Conservation (phyloP, 164 flowering plant genomes). For the Akebia trifoliata region DNA sequence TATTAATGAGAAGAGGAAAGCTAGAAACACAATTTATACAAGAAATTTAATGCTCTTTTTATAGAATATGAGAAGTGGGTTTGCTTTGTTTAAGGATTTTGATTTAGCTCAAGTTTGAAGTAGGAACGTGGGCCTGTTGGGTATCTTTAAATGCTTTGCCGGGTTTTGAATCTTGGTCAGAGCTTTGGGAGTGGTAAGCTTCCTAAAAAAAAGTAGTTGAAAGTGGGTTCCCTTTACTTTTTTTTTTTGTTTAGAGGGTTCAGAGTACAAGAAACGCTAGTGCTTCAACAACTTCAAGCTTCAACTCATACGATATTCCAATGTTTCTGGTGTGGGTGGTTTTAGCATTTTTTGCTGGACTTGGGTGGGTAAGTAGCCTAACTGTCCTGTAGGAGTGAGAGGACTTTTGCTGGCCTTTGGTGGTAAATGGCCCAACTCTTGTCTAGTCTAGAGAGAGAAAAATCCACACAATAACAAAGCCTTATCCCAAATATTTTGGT, state of each 20-base stretch:
- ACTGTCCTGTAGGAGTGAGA: background rate
- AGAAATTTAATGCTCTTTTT: background rate
- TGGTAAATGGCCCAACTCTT: background rate
- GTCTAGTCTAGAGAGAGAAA: background rate
- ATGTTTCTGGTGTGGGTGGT: background rate
- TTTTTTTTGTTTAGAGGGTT: background rate
- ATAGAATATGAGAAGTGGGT: conserved; percentile 7
- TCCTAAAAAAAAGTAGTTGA: no score
- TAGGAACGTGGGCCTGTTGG: conserved; percentile 13
- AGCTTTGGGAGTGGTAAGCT: conserved; percentile 20
- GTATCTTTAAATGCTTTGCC: conserved; percentile 4
- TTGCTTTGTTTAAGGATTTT: background rate
- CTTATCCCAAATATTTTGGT: no score
- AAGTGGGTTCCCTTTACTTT: background rate
- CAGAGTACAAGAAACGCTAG: background rate
- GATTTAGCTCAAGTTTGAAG: conserved; percentile 5
- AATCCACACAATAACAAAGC: no score
- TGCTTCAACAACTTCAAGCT: background rate
- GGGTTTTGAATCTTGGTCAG: conserved; percentile 18
- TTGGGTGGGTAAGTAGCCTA: no score
- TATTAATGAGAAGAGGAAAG: background rate
- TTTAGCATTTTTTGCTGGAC: no score
- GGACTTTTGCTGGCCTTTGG: conserved; percentile 2
- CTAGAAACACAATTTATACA: conserved; percentile 11
- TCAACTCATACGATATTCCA: background rate